Base-by-base conservation (phyloP, 2,329 filamentous ascomycete genomes). In the Fusarium sp. region DNA sequence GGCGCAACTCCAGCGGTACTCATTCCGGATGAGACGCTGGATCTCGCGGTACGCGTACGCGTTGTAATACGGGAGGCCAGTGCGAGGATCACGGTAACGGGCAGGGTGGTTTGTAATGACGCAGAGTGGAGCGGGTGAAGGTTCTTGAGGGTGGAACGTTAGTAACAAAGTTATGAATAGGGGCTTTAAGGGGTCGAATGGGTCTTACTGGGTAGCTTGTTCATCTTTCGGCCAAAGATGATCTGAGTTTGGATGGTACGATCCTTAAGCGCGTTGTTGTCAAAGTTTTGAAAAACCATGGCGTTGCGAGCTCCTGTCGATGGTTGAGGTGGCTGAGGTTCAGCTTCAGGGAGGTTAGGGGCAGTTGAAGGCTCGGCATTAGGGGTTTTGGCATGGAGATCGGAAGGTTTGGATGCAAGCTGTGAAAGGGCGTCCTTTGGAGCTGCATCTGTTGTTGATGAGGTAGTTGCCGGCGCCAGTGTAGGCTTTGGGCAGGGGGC, bases 61-160 rank as follows among this genome's bases (percentile, higher is more conserved):
- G 80, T 96, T 96, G 73, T 91, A 89, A 83, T 96, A 99, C 1
- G 92, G 91, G 18, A 98, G 87, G 0, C 94, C 94, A 0, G 96
- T 98, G 76, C 90, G 89, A 0, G 95, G 94, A 81, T 99, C 97
- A 27, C 92, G 90, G 82, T 97, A 98, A 64, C 91, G 91, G 14
- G 96, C 97, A 6, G 92, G 90, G 63, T 92, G 90, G 78, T 92
- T 93, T 1, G 95, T 98, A 80, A 98, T 95, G 58, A 92, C 92
- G 82, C 97, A 99, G 35, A 92, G 86, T 18, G 88, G 84, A 1
- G 83, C 80, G 16, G 87, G 84, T 4, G 87, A 80, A 20, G 87
- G 88, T 78, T 90, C 88, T 90, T 57, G 14, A 30, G 11, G 4
- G 39, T 20, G n/a, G 13, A 48, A 10, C 16, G 62, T 71, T 58